Percentiles rank a stretch among this genome's conserved stretches.
Conservation (phyloP, 2,329 filamentous ascomycete species). For the Camillea tinctor region DNA sequence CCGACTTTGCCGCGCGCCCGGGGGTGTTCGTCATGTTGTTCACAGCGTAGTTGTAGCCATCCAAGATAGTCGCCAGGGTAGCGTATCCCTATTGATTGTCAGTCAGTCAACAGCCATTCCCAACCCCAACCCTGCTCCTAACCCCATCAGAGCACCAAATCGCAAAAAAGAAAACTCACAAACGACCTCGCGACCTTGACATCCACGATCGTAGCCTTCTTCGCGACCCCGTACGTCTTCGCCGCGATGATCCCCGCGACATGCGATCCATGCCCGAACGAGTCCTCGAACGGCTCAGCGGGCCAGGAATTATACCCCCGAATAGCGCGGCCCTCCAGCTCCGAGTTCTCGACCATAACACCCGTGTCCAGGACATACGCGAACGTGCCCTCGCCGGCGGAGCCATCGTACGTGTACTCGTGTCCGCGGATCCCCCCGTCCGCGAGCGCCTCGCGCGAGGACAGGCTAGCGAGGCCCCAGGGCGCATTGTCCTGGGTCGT, state of each 20-base stretch:
- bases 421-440: background rate
- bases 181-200: conserved; percentile 22
- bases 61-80: conserved; percentile 8
- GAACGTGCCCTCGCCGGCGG: conserved; percentile 22
- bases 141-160: no score
- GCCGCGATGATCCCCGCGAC: conserved; percentile 7
- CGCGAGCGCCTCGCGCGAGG: conserved; percentile 5
- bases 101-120: background rate
- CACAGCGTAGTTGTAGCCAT: conserved; percentile 10
- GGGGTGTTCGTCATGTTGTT: conserved; percentile 9
- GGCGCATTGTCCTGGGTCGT: conserved; percentile 4
- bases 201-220: conserved; percentile 17
- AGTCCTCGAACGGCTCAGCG: conserved; percentile 4
- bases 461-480: conserved; percentile 26
- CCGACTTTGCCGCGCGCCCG: conserved; percentile 24
- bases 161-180: background rate
- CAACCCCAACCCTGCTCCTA: background rate
- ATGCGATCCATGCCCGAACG: conserved; percentile 23
- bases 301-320: conserved; percentile 9
- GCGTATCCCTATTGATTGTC: background rate
- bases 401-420: conserved; percentile 16
- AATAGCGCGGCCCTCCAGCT: conserved; percentile 17
- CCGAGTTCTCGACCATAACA: conserved; percentile 33
- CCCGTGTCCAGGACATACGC: conserved; percentile 43
- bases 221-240: conserved; percentile 24